Evolutionary conservation across 352 stramenopile species (phyloP), one percentile per base, ranked within the genome.

Genomic region (Phytophthora cactorum): DNA sequence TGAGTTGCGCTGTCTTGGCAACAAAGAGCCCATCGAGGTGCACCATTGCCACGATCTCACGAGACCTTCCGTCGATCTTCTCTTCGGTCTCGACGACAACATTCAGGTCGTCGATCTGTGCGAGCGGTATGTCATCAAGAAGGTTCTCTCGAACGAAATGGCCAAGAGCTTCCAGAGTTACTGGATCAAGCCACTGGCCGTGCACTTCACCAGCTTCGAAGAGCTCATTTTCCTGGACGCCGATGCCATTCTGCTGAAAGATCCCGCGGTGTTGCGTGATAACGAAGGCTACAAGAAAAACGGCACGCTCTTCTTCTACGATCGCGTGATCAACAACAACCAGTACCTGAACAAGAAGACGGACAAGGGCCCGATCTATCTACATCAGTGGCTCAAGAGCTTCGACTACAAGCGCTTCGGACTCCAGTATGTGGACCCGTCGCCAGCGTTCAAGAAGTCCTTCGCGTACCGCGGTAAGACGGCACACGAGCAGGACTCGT

Each of bases 401-500:
- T 91, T 89, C 58, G 61, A 84, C 63, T 89, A 91, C 54, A 69
- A 74, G 47, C 59, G 61, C 15, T 90, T 89, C 41, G 61, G 60
- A 7, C 61, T 89, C 9, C 22, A 54, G 1, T 53, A 43, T 4
- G 31, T 58, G 14, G 49, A 73, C 12, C 68, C 72, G 15, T 78
- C 80, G 0, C 5, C 43, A 0, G 65, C 75, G 22, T 66, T 91
- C 15, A 65, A 76, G 5, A 63, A 70, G 0, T 90, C 77, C 1
- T 81, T 86, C 22, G 70, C 71, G 1, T 89, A 84, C 39, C 63
- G 65, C 0, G 69, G 74, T 0, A 49, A 74, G 29, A 91, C 77
- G 5, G 81, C 75, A 22, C 82, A 91, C 47, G 82, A 92, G 43
- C 77, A 90, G 58, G 86, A 92, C 61, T 91, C 84, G 7, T 92